A percentile compares a stretch with the other conserved stretches of the same genome.
Conservation (phyloP, 2,329 filamentous ascomycete species). For the Blastomyces silverae region DNA sequence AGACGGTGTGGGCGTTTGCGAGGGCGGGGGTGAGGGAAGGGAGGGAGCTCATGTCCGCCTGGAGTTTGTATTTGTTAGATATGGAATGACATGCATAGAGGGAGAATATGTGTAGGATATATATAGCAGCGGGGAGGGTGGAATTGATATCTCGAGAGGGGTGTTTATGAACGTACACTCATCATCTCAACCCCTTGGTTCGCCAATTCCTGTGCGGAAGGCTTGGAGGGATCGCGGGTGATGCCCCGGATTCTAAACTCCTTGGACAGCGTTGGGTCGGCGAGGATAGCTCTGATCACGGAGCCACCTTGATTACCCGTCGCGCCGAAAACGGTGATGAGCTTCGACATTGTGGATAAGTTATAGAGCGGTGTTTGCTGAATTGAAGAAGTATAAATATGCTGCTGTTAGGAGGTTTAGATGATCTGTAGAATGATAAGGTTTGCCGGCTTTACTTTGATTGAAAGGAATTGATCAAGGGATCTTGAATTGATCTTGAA, state of each 20-base stretch:
- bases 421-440: no score
- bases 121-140: background rate
- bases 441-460: no score
- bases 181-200: conserved; percentile 32
- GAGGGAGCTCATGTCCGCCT: conserved; percentile 40
- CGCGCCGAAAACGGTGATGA: conserved; percentile 46
- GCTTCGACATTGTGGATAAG: conserved; percentile 17
- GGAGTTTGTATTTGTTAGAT: conserved; percentile 28
- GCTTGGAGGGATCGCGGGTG: conserved; percentile 42
- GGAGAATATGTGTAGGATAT: background rate
- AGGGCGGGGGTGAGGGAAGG: conserved; percentile 40
- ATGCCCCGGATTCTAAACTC: conserved; percentile 47
- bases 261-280: conserved; percentile 41
- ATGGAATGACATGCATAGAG: background rate
- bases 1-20: conserved; percentile 44
- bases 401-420: background rate
- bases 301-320: conserved; percentile 50
- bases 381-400: background rate
- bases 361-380: background rate
- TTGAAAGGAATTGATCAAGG: background rate
- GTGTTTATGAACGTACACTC: conserved; percentile 22
- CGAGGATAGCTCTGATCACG: conserved; percentile 43
- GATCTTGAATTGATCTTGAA: background rate
- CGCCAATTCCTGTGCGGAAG: conserved; percentile 27
- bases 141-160: background rate